Evolutionary conservation across 176 grass and related monocot species (phyloP), one percentile per base, ranked within the genome.

Genomic region (Oryza nivara): DNA sequence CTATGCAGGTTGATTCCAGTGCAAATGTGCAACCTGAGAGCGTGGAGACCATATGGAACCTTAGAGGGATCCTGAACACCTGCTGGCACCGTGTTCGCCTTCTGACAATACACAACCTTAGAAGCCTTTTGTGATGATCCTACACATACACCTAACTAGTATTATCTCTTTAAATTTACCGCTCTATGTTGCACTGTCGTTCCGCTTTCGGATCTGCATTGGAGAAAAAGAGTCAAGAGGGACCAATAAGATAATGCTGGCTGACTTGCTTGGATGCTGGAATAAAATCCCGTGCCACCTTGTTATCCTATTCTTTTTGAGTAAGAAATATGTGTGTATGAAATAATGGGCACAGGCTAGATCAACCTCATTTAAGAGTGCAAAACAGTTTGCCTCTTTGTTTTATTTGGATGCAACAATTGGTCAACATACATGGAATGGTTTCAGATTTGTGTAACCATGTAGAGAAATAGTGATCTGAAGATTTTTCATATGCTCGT

Each of bases 31-130:
- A 90, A 75, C 89, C 89, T 17, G 89, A 87, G 56, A 75, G 40
- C 1, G 69, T 87, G 15, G 80, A 83, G 4, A 20, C 69, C 2
- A 70, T 90, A 75, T 90, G 89, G 89, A 90, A 90, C 63, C 89
- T 90, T 23, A 90, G 89, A 79, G 88, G 84, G 3, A 90, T 90
- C 23, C 69, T 90, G 48, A 90, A 90, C 84, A 90, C 84, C 45
- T 87, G 80, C 22, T 90, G 89, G 89, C 89, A 90, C 30, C 74
- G 41, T 3, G 14, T 83, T 77, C n/a, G 32, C 34, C 78, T 87
- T 52, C 34, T 54, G 30, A 32, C 61, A 67, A 52, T n/a, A 5
- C 60, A 34, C 3, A 67, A 35, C 8, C 17, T 51, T 17, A 83
- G 81, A 67, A 83, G 81, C 72, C 36, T 40, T 13, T 40, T 84